Evolutionary conservation across 2,329 filamentous ascomycete species (phyloP).

Genomic region (Neocucurbitaria cava): DNA sequence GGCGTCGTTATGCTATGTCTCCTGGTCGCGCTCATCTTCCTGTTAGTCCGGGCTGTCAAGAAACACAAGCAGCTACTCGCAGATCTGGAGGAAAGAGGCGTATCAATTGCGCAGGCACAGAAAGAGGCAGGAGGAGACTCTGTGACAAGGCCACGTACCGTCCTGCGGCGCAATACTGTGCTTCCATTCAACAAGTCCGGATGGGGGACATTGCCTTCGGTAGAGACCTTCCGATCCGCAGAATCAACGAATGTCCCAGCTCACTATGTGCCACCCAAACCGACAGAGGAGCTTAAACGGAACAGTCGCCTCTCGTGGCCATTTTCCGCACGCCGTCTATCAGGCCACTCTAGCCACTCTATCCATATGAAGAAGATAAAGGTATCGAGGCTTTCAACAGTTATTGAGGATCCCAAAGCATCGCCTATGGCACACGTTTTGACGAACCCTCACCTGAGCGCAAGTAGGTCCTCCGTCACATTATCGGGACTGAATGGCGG

Average conservation of each 20-base stretch:
- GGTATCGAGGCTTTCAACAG: constrained; percentile 41
- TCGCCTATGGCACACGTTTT: constrained; percentile 35
- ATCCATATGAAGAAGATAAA: constrained; percentile 39
- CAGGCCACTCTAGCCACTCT: constrained; percentile 29
- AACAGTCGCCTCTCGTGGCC: constrained; percentile 40
- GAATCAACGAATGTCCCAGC: constrained; percentile 21
- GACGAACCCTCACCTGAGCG: constrained; percentile 13
- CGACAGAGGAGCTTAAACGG: constrained; percentile 22
- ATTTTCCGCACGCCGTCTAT: constrained; percentile 29
- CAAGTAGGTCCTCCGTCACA: constrained; percentile 13
- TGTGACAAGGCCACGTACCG: constrained; percentile 38
- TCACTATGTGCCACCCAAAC: constrained; percentile 34
- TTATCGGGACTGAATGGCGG: constrained; percentile 25
- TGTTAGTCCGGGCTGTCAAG: constrained; percentile 35
- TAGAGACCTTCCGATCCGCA: constrained; percentile 41
- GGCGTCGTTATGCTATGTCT: constrained; percentile 35
- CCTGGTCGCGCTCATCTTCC: constrained; percentile 29
- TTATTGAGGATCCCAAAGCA: constrained; percentile 50
- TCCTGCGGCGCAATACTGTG: constrained; percentile 40
- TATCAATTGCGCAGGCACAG: constrained; percentile 33
- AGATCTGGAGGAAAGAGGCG: constrained; percentile 43
- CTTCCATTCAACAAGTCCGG: constrained; percentile 47
- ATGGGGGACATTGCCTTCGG: constrained; percentile 52
- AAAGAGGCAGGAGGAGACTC: constrained; percentile 21
- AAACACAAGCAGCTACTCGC: constrained; percentile 40